Evolutionary conservation across 2,329 filamentous ascomycete species (phyloP).

Genomic region (Fusarium mexicanum): DNA sequence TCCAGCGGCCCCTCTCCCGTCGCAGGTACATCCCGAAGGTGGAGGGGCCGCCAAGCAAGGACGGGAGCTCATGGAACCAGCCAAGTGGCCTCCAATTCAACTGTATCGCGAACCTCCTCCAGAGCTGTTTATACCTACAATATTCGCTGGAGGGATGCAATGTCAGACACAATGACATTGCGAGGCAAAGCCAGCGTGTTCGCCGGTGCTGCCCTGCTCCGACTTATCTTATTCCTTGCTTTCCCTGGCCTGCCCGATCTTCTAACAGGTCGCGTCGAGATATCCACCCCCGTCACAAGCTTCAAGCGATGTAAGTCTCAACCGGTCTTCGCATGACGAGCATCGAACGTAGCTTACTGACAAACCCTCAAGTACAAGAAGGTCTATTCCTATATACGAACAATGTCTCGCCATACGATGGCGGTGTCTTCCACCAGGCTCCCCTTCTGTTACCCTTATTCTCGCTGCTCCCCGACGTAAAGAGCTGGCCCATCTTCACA

Average conservation of each 20-base stretch:
- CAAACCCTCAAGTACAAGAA: constrained; percentile 70
- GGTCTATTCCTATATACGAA: constrained; percentile 95
- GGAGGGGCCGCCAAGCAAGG: constrained; percentile 32
- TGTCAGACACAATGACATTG: constrained; percentile 52
- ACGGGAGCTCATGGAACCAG: constrained; percentile 31
- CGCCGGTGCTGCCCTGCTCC: constrained; percentile 77
- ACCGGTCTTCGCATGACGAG: neutral
- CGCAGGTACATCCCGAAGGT: constrained; percentile 12
- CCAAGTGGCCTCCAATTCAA: constrained; percentile 46
- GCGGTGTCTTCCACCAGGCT: constrained; percentile 84
- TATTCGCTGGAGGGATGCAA: constrained; percentile 45
- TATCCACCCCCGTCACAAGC: constrained; percentile 96
- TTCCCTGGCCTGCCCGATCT: constrained; percentile 88
- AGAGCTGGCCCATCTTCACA: constrained; percentile 75
- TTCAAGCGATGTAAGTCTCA: constrained; percentile 86
- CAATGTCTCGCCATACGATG: constrained; percentile 97
- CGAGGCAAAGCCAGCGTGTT: constrained; percentile 68
- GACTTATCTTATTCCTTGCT: constrained; percentile 79
- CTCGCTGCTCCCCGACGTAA: constrained; percentile 80
- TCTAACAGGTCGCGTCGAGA: constrained; percentile 90
- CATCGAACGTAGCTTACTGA: neutral
- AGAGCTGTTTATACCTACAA: constrained; percentile 33
- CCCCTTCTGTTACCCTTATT: constrained; percentile 92
- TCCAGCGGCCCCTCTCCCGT: constrained; percentile 37
- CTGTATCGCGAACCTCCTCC: constrained; percentile 24